Percentiles rank a stretch among this genome's conserved stretches.
These are phyloP conservation scores for Aaosphaeria arxii DNA, from an alignment of 2,329 filamentous ascomycete genomes.

Conservation along the genomic window DNA sequence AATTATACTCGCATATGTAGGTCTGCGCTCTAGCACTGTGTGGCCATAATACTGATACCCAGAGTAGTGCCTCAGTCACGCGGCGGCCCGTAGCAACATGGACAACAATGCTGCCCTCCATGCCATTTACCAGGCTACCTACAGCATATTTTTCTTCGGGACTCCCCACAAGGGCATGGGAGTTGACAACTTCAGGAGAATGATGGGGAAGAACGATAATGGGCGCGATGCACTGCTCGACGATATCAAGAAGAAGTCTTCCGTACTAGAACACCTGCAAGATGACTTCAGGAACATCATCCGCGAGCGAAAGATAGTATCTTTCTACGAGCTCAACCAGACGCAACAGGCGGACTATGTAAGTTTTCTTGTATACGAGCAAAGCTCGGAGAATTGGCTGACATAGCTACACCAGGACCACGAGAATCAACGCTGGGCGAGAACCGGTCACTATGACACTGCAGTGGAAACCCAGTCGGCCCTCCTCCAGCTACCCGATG, in stretches of 20 bases:
- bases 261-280: conserved; percentile 13
- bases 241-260: conserved; percentile 3
- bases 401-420: background rate
- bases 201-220: conserved; percentile 2
- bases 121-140: conserved; percentile 7
- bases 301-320: conserved; percentile 24
- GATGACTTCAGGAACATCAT: conserved; percentile 25
- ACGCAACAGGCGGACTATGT: conserved; percentile 16
- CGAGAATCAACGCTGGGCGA: conserved; percentile 5
- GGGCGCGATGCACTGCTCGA: conserved; percentile 3
- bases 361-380: conserved; percentile 1
- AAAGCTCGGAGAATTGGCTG: no score
- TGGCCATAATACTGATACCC: conserved; percentile 1
- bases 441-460: conserved; percentile 5
- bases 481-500: conserved; percentile 13
- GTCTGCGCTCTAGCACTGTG: background rate
- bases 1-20: conserved; percentile 22
- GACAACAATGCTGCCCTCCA: conserved; percentile 3
- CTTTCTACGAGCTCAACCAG: conserved; percentile 27
- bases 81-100: background rate
- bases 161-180: conserved; percentile 9
- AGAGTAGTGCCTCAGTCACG: conserved; percentile 6
- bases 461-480: conserved; percentile 5
- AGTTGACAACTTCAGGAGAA: conserved; percentile 7
- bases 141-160: conserved; percentile 11